phyloP scores from a whole-genome alignment of 169 alveolate genomes.

The Theileria orientalis region DNA sequence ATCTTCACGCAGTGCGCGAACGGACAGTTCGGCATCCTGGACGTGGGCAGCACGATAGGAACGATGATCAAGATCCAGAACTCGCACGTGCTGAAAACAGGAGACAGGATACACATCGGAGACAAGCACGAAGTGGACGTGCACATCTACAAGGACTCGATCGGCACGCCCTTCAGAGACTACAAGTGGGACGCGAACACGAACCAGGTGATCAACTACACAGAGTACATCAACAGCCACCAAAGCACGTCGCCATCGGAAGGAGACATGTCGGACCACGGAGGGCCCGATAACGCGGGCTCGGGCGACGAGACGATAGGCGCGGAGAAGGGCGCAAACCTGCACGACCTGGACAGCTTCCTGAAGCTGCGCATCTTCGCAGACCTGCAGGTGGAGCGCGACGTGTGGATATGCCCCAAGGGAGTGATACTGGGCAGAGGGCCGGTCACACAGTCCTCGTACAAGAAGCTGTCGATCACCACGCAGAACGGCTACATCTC shows the following conservation, averaged over 20 bases:
- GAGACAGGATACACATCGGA: conserved; percentile 82
- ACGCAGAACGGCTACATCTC: conserved; percentile 86
- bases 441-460: conserved; percentile 75
- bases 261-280: not conserved
- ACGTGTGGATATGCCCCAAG: conserved; percentile 75
- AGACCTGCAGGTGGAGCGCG: conserved; percentile 61
- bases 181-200: conserved; percentile 71
- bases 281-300: not conserved
- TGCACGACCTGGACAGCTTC: conserved; percentile 40
- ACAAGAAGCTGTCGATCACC: conserved; percentile 76
- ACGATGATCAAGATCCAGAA: conserved; percentile 82
- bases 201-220: conserved; percentile 36
- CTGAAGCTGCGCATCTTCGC: conserved; percentile 51
- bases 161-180: conserved; percentile 67
- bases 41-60: conserved; percentile 88
- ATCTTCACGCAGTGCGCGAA: conserved; percentile 73
- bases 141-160: conserved; percentile 38
- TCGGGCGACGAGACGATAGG: not conserved
- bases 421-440: conserved; percentile 85
- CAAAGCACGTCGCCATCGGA: conserved; percentile 10
- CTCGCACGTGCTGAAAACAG: conserved; percentile 67
- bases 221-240: conserved; percentile 43
- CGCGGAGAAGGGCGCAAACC: not conserved
- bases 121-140: conserved; percentile 81
- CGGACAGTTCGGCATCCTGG: conserved; percentile 72